Base-by-base conservation (phyloP, 2,329 filamentous ascomycete genomes). In the Diaporthe citriasiana region DNA sequence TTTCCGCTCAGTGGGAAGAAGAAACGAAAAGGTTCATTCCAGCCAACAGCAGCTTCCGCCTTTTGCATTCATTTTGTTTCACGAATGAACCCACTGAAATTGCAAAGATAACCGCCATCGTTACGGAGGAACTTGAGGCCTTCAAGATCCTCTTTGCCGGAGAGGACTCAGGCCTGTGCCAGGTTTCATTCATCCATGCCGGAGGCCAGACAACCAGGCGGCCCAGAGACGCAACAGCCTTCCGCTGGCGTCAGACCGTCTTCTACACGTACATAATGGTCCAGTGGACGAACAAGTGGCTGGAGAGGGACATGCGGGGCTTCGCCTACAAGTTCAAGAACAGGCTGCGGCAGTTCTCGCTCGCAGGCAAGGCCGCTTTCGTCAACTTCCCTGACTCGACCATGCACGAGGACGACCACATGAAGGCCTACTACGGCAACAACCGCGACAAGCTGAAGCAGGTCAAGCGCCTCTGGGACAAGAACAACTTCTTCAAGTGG, bases 51-150 rank as follows among this genome's bases (percentile, higher is more conserved):
- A 70, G 72, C 0, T 82, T 78, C 71, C 71, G 72, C 9, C 42
- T 85, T 2, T 80, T 79, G 7, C 78, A 79, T 7, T 82, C 82
- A 0, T 92, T 92, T 76, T 84, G 87, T 4, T 93, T 93, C 78
- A 86, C 87, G 74, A 83, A 85, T 47, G 87, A 88, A 42, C 88
- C 91, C 76, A 88, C 89, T 35, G 90, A 89, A 75, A 51, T 65
- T 33, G 5, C 8, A 10, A 59, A 60, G 9, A 71, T 71, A 22
- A 71, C 70, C 6, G 47, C 55, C 74, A 75, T 77, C 7, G 71
- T 80, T 4, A 47, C 60, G 7, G 45, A 73, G 0, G 40, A 74
- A 10, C 77, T 79, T 53, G 51, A 68, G 0, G 30, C 6, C 0
- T 81, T 83, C 38, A 76, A 73, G 22, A 0, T 27, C 1, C 12